Evolutionary conservation across 176 grass and related monocot genomes (phyloP).

Genomic region (Zizania latifolia): DNA sequence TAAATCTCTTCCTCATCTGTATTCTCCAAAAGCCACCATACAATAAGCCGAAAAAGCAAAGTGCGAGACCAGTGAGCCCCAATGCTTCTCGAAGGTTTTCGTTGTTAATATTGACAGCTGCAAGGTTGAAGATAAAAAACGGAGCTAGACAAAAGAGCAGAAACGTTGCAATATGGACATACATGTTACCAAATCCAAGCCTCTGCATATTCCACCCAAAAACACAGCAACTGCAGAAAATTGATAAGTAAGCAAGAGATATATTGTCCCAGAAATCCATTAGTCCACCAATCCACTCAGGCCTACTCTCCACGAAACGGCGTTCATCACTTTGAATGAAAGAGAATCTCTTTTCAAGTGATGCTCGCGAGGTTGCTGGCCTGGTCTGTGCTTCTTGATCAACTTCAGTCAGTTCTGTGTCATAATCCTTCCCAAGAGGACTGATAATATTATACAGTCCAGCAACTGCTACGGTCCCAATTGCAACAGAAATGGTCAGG

Average conservation of each 20-base stretch:
- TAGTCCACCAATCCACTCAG: constrained; percentile 68
- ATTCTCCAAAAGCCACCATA: constrained; percentile 99
- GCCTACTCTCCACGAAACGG: constrained; percentile 46
- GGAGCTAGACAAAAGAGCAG: constrained; percentile 84
- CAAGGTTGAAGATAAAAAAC: constrained; percentile 88
- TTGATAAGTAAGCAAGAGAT: constrained; percentile 55
- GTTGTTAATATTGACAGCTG: constrained; percentile 75
- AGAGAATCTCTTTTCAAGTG: constrained; percentile 48
- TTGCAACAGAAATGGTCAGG: constrained; percentile 52
- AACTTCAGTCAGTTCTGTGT: constrained; percentile 17
- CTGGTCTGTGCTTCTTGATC: constrained; percentile 59
- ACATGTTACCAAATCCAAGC: constrained; percentile 97
- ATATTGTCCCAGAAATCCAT: constrained; percentile 73
- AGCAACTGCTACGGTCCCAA: constrained; percentile 55
- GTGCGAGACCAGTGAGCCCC: constrained; percentile 55
- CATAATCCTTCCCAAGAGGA: constrained; percentile 85
- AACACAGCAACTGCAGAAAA: constrained; percentile 91
- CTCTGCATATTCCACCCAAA: constrained; percentile 99
- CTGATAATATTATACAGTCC: constrained; percentile 63
- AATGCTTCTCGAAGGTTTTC: constrained; percentile 38
- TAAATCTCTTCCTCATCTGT: constrained; percentile 89
- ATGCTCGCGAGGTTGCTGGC: constrained; percentile 7
- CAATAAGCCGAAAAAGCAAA: constrained; percentile 67
- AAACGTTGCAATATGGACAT: constrained; percentile 79
- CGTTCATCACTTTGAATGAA: constrained; percentile 44